Percentiles rank a stretch among this genome's conserved stretches.
phyloP scores from a whole-genome alignment of 129 eudicot species.

The Lactuca saligna region DNA sequence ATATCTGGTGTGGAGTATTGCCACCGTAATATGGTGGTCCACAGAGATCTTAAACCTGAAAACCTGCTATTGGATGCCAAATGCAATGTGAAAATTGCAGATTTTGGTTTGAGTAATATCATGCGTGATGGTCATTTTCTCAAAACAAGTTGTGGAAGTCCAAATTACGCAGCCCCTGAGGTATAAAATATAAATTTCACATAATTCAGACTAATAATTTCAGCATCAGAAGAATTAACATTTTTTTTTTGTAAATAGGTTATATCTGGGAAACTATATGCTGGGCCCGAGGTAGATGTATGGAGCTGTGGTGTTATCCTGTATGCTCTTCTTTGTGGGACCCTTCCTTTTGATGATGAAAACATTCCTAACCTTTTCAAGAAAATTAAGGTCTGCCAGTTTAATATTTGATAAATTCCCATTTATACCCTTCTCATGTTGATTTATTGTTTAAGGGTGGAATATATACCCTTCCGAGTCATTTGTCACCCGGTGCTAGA shows the following conservation, averaged over 20 bases:
- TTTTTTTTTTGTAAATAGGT: slow-evolving; percentile 43
- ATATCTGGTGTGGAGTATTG: slow-evolving; percentile 98
- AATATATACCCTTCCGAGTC: slow-evolving; percentile 92
- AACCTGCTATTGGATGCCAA: slow-evolving; percentile 83
- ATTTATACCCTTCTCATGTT: not conserved
- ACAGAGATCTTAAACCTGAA: slow-evolving; percentile 94
- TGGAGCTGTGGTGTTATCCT: slow-evolving; percentile 99
- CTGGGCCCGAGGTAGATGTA: slow-evolving; percentile 99
- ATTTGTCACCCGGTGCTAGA: slow-evolving; percentile 82
- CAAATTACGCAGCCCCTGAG: slow-evolving; percentile 99
- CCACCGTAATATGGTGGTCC: slow-evolving; percentile 96
- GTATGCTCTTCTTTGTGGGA: slow-evolving; percentile 94
- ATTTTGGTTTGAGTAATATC: slow-evolving; percentile 96
- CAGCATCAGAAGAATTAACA: not conserved
- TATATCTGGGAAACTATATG: slow-evolving; percentile 87
- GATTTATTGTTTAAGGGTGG: slow-evolving; percentile 60
- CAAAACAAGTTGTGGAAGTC: slow-evolving; percentile 95
- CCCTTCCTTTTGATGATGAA: slow-evolving; percentile 97
- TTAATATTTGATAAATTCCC: not conserved
- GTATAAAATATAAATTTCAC: slow-evolving; percentile 29
- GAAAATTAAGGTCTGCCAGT: slow-evolving; percentile 66
- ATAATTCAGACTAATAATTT: not conserved
- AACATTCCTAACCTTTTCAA: slow-evolving; percentile 86
- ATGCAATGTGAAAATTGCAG: slow-evolving; percentile 83
- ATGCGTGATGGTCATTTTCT: slow-evolving; percentile 95